Conservation (phyloP, 495 filamentous ascomycete genomes). For the Talaromyces stipitatus region DNA sequence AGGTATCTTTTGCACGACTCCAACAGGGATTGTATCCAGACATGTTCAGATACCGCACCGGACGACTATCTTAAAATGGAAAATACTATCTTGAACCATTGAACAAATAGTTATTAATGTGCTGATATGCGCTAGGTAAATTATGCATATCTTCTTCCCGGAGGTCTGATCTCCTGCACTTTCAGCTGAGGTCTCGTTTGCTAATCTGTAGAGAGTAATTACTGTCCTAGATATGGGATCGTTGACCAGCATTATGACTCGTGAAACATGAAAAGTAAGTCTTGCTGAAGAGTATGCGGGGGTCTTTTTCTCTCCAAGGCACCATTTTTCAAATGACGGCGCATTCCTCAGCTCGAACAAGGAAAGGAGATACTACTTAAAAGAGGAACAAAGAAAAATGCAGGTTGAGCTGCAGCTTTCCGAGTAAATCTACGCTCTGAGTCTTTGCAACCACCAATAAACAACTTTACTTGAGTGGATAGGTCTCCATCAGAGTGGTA, state of each 20-base stretch:
- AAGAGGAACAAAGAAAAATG: background rate
- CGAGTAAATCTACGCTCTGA: too few species aligned
- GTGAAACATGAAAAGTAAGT: background rate
- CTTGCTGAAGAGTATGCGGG: background rate
- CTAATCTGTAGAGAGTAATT: background rate
- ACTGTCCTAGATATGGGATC: background rate
- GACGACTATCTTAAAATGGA: background rate
- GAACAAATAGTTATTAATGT: background rate
- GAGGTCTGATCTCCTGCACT: background rate
- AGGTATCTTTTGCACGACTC: too few species aligned
- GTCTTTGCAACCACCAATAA: too few species aligned
- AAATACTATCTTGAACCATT: background rate
- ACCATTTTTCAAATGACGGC: too few species aligned
- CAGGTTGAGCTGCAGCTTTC: background rate
- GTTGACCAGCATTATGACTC: background rate
- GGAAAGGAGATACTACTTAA: background rate
- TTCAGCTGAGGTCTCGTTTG: background rate
- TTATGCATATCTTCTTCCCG: background rate
- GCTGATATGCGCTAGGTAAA: background rate
- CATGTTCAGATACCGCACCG: too few species aligned
- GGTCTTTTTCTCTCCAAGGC: too few species aligned
- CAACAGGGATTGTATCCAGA: too few species aligned
- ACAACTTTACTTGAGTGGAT: too few species aligned
- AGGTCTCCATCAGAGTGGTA: background rate
- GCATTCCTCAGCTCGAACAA: background rate